Conservation (phyloP, 2,329 filamentous ascomycete species). For the Dothideomycetes sp. region DNA sequence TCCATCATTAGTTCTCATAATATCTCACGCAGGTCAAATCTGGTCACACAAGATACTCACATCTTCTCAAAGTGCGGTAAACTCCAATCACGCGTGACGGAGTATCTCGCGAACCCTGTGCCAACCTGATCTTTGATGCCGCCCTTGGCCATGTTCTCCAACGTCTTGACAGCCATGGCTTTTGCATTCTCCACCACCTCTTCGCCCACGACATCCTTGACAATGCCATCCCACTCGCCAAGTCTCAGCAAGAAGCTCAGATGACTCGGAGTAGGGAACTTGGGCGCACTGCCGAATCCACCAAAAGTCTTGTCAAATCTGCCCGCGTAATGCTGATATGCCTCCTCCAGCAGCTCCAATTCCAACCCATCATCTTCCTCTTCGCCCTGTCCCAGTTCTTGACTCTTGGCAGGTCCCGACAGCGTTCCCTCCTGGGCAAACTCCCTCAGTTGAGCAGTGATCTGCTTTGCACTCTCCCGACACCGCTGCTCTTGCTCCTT, state of each 20-base stretch:
- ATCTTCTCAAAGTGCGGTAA: slow-evolving; percentile 97
- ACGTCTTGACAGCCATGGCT: slow-evolving; percentile 68
- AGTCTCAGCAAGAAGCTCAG: slow-evolving; percentile 72
- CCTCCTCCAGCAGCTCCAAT: slow-evolving; percentile 83
- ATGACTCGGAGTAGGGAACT: slow-evolving; percentile 83
- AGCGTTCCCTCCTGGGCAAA: slow-evolving; percentile 83
- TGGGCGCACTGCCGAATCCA: slow-evolving; percentile 67
- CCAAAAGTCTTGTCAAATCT: slow-evolving; percentile 72
- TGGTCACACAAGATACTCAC: slow-evolving; percentile 20
- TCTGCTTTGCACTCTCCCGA: slow-evolving; percentile 71
- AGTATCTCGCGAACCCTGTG: slow-evolving; percentile 73
- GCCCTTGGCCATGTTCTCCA: slow-evolving; percentile 65
- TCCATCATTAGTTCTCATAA: no score
- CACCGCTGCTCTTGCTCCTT: slow-evolving; percentile 73
- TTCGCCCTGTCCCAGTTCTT: slow-evolving; percentile 22
- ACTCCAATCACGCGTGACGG: slow-evolving; percentile 84
- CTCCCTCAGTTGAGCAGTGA: slow-evolving; percentile 67
- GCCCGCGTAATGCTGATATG: slow-evolving; percentile 65
- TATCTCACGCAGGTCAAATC: no score
- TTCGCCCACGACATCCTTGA: slow-evolving; percentile 78
- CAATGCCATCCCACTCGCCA: slow-evolving; percentile 56
- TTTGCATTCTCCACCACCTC: slow-evolving; percentile 63
- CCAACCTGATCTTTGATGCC: slow-evolving; percentile 67
- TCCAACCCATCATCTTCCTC: slow-evolving; percentile 61
- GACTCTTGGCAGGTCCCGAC: slow-evolving; percentile 13